Evolutionary conservation across 2,329 filamentous ascomycete genomes (phyloP), one percentile per base, ranked within the genome.

Genomic region (Cercospora janseana): DNA sequence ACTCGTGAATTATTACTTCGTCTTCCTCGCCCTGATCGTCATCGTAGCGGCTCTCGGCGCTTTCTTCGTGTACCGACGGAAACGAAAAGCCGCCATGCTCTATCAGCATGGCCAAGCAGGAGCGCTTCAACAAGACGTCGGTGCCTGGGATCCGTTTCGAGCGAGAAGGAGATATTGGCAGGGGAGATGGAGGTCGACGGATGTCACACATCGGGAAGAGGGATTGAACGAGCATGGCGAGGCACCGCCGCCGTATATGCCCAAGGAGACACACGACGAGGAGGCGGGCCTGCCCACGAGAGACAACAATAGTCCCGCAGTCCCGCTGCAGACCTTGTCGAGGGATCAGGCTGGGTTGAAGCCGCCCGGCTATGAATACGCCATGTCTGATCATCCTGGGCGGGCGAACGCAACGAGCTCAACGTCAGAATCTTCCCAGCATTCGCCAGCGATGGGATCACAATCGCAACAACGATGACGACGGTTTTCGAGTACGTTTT

Each of bases 211-310:
- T 9, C 59, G 42, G 44, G 72, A 76, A 37, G 82, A 86, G 56
- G 83, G 83, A 0, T 66, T 85, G 49, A 77, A 86, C 62, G 82
- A 85, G 68, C 66, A 76, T 34, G 83, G 82, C 21, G 81, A 85
- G 64, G 80, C 82, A 7, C 83, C 83, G 42, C 83, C 83, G 40
- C 80, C 82, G 0, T 86, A 86, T 63, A 71, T 60, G 8, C 70
- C 49, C 0, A 70, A 69, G 52, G 56, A 52, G 35, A 24, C 35
- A 18, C 60, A 65, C 10, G 58, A 59, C 26, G 48, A 50, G 40
- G 60, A 35, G 52, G 46, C 27, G n/a, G 50, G 50, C 15, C 35
- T 40, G 23, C 35, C 35, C 12, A 40, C 26, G 35, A 20, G 35
- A 8, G 35, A 40, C 10, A 10, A 26, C 4, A 49, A 56, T n/a